phyloP scores from a whole-genome alignment of 2,329 filamentous ascomycete genomes.

The Trichocomaceae sp. region DNA sequence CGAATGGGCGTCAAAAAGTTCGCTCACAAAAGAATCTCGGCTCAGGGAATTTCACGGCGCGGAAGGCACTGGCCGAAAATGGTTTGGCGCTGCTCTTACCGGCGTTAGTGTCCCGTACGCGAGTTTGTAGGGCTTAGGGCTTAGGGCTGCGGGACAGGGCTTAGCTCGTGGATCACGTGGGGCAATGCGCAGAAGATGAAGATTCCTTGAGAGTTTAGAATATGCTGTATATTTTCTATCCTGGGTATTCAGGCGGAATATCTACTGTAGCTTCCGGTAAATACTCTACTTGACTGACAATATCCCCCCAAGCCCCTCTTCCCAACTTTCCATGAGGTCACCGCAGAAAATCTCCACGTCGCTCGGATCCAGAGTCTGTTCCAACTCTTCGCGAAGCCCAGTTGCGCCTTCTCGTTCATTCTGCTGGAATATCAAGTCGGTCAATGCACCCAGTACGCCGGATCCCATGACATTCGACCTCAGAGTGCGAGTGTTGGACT shows the following conservation, averaged over 20 bases:
- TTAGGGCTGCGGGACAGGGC: slow-evolving; percentile 18
- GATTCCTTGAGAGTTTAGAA: too few relatives aligned
- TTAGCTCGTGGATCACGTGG: slow-evolving; percentile 1
- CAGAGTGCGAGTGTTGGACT: slow-evolving; percentile 29
- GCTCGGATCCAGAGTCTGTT: slow-evolving; percentile 31
- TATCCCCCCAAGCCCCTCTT: slow-evolving; percentile 39
- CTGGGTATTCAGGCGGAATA: background rate
- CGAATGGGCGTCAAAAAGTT: slow-evolving; percentile 7
- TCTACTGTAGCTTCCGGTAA: background rate
- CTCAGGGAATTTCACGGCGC: background rate
- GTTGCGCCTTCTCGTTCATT: slow-evolving; percentile 16
- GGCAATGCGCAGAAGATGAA: background rate
- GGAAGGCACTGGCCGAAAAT: slow-evolving; percentile 3
- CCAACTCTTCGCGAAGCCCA: slow-evolving; percentile 27
- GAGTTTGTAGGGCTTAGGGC: slow-evolving; percentile 37
- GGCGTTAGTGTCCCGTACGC: slow-evolving; percentile 21
- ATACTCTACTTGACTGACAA: slow-evolving; percentile 23
- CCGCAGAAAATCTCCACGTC: slow-evolving; percentile 39
- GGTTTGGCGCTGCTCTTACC: slow-evolving; percentile 21
- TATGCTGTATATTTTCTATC: background rate
- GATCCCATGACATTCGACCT: slow-evolving; percentile 34
- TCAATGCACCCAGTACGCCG: slow-evolving; percentile 37
- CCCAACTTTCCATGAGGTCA: slow-evolving; percentile 43
- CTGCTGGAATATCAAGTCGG: slow-evolving; percentile 29
- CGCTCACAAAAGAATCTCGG: background rate